Evolutionary conservation across 2,329 filamentous ascomycete species (phyloP), one percentile per base, ranked within the genome.

Genomic region (Trichoderma koningii): DNA sequence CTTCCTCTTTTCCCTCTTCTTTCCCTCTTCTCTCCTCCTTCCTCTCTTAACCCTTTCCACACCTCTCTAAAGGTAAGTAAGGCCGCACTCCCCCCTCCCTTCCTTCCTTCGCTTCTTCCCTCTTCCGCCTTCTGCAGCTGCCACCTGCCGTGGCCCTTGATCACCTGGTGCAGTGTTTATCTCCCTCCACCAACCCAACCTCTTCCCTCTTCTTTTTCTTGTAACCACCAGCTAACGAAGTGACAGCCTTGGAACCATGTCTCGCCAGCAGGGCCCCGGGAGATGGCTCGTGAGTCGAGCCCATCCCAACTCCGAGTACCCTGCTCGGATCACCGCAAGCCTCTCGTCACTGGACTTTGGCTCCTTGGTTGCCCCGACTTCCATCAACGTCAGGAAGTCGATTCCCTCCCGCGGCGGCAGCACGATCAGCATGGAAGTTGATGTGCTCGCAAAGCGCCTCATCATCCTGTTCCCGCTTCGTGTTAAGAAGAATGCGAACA

Each of bases 321-420:
- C 75, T 1, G 66, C 72, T 23, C 72, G 71, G 21, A 75, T 84
- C 74, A 78, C 72, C 17, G 68, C 87, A 1, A 70, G 74, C 1
- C 78, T 83, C 3, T 70, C 73, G 1, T 77, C 76, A 0, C 71
- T 93, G 1, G 82, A 86, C 19, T 89, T 93, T 69, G 90, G 91
- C 0, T 78, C 86, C 47, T 81, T 87, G 76, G 70, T 82, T 1
- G 76, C 81, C 1, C 81, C 84, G 5, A 77, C 76, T 3, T 78
- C 79, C 0, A 86, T 93, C 81, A 83, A 88, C 72, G 75, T 80
- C 9, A 85, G 91, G 81, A 83, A 82, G 60, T 69, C 70, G 1
- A 41, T 75, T n/a, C 42, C 47, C 4, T 26, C 64, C 2, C 57
- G 64, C 2, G 3, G 28, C 1, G 53, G 52, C 6, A 63, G 63